These are phyloP conservation scores for Hypoxylon sp. DNA, from an alignment of 2,329 filamentous ascomycete species.

Conservation along the genomic window DNA sequence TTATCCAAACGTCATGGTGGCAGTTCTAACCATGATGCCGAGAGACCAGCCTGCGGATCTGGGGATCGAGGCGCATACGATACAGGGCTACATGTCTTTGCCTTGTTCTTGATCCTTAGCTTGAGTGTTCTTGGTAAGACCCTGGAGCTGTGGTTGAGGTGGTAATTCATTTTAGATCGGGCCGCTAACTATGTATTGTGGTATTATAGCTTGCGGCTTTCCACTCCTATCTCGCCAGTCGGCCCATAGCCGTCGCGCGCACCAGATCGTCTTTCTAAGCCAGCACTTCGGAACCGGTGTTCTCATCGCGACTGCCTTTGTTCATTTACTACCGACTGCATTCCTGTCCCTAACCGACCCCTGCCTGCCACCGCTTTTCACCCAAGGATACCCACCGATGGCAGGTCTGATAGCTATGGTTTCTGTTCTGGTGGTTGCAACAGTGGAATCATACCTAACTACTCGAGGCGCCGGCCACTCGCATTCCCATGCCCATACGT, in stretches of 20 bases:
- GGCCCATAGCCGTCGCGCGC: conserved; percentile 70
- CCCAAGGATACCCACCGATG: conserved; percentile 81
- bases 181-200: conserved; percentile 28
- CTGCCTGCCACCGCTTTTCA: conserved; percentile 85
- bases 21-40: conserved; percentile 52
- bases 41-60: conserved; percentile 68
- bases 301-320: conserved; percentile 87
- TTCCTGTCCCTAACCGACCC: conserved; percentile 77
- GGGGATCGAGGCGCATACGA: conserved; percentile 72
- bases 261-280: conserved; percentile 74
- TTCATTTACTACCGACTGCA: conserved; percentile 79
- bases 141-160: too few relatives aligned
- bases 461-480: conserved; percentile 75
- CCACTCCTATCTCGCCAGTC: conserved; percentile 74
- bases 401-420: conserved; percentile 87
- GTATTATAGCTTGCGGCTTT: conserved; percentile 71
- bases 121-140: conserved; percentile 71
- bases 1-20: conserved; percentile 63
- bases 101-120: conserved; percentile 74
- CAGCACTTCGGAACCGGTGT: conserved; percentile 87
- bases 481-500: conserved; percentile 68
- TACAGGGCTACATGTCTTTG: conserved; percentile 76
- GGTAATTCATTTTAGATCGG: conserved; percentile 3
- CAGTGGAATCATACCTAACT: conserved; percentile 90
- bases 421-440: conserved; percentile 84